phyloP scores from a whole-genome alignment of 2,329 filamentous ascomycete species.

The Diaporthe australafricana region DNA sequence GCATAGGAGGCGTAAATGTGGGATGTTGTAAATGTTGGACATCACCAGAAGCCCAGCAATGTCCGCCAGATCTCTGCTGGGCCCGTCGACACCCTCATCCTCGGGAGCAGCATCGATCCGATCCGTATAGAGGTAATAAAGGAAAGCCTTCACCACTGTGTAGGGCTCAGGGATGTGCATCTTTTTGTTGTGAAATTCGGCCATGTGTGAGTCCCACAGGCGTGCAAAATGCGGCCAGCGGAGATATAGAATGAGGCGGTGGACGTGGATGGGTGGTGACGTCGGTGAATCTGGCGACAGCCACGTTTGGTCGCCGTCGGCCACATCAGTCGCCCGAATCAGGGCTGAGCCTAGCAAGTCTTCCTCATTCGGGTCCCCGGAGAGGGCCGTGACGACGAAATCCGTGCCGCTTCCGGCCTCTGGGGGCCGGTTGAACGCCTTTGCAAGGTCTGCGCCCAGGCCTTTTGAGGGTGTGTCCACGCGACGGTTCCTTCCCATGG shows the following conservation, averaged over 20 bases:
- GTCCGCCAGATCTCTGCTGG: conserved; percentile 83
- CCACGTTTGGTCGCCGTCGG: conserved; percentile 63
- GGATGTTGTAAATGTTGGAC: conserved; percentile 98
- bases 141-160: conserved; percentile 90
- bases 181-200: conserved; percentile 94
- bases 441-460: conserved; percentile 86
- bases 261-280: conserved; percentile 90
- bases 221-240: conserved; percentile 97
- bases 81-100: conserved; percentile 66
- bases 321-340: conserved; percentile 56
- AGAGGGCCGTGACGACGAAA: conserved; percentile 89
- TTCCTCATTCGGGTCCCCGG: conserved; percentile 79
- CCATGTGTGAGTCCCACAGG: conserved; percentile 93
- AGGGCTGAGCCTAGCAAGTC: conserved; percentile 67
- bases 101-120: conserved; percentile 74
- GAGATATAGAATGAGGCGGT: conserved; percentile 92
- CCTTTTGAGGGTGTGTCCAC: conserved; percentile 70
- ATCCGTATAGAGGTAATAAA: conserved; percentile 97
- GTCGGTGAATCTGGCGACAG: conserved; percentile 72
- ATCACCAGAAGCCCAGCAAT: conserved; percentile 96
- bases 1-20: conserved; percentile 88
- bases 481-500: conserved; percentile 59
- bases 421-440: conserved; percentile 86
- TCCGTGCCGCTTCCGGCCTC: conserved; percentile 89
- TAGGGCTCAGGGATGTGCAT: conserved; percentile 99